phyloP scores from a whole-genome alignment of 345 rosid species.

The Limnanthes douglasii region DNA sequence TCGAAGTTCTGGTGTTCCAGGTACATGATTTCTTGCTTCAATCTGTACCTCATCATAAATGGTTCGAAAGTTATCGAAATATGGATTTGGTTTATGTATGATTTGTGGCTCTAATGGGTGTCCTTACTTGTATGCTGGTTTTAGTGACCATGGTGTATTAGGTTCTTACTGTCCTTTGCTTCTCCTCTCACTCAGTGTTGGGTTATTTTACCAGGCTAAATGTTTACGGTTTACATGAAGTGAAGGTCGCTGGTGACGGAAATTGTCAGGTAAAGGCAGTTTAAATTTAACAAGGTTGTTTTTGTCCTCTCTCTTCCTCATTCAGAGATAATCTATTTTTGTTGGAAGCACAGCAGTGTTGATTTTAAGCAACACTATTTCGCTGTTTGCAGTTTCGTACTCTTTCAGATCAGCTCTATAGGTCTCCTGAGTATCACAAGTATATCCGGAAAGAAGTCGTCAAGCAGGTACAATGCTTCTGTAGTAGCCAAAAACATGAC shows the following conservation, averaged over 20 bases:
- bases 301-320: conserved; percentile 1
- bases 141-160: no score
- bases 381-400: conserved; percentile 70
- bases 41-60: no score
- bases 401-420: conserved; percentile 77
- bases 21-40: no score
- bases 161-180: no score
- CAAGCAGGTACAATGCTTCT: conserved; percentile 59
- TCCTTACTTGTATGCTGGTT: no score
- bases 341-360: conserved; percentile 3
- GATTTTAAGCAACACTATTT: no score
- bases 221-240: conserved; percentile 64
- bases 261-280: conserved; percentile 72
- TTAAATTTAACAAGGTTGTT: conserved; percentile 4
- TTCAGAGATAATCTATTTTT: neutral
- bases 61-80: no score
- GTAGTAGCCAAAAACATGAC: no score
- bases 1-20: no score
- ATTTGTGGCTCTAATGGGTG: no score
- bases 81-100: no score
- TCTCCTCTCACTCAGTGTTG: no score
- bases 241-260: conserved; percentile 92
- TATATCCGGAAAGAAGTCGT: conserved; percentile 73
- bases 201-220: conserved; percentile 40
- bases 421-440: conserved; percentile 83